These are phyloP conservation scores for Lathyrus tuberosus DNA, from an alignment of 306 rosid genomes.

Conservation along the genomic window DNA sequence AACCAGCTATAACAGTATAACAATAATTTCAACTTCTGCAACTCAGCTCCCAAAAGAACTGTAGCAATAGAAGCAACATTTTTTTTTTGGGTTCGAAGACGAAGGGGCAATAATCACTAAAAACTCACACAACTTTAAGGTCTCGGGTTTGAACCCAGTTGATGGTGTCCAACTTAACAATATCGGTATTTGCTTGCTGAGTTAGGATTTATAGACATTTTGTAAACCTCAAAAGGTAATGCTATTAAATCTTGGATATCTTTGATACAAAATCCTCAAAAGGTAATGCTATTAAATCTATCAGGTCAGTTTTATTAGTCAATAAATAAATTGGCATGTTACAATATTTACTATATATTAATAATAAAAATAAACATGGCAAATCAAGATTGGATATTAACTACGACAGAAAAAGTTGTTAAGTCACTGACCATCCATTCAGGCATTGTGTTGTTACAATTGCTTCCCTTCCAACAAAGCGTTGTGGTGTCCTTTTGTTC, in stretches of 20 bases:
- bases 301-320: slow-evolving; percentile 2
- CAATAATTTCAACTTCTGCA: not conserved
- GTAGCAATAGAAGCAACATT: not conserved
- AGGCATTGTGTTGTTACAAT: slow-evolving; percentile 98
- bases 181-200: not conserved
- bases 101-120: not conserved
- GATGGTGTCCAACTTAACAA: not conserved
- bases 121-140: not conserved
- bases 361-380: not conserved
- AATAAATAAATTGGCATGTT: slow-evolving; percentile 18
- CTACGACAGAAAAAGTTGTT: not conserved
- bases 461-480: slow-evolving; percentile 98
- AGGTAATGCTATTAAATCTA: not conserved
- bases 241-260: not conserved
- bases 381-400: slow-evolving; percentile 27
- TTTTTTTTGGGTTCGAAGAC: not conserved
- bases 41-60: not conserved
- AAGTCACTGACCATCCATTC: slow-evolving; percentile 88
- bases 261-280: not conserved
- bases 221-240: not conserved
- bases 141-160: not conserved
- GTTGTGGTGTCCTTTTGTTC: slow-evolving; percentile 95
- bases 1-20: slow-evolving; percentile 2
- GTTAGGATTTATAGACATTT: not conserved
- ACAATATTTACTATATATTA: not conserved